These are phyloP conservation scores for Exophiala phaeomuriformis DNA, from an alignment of 2,329 filamentous ascomycete genomes.

Conservation along the genomic window DNA sequence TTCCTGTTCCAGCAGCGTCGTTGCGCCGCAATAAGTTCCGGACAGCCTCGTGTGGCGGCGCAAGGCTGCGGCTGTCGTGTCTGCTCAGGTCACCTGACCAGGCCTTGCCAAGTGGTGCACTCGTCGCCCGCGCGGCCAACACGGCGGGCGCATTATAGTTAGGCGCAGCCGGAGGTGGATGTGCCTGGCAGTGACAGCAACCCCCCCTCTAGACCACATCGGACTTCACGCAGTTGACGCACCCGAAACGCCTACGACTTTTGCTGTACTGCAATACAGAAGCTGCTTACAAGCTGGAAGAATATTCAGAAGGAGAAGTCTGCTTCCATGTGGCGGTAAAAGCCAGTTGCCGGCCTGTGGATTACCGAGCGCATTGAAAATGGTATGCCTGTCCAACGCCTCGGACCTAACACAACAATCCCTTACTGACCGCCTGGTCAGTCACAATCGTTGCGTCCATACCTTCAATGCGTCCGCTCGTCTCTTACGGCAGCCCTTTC, in stretches of 20 bases:
- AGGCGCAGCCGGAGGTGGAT: background rate
- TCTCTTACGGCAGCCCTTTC: constrained; percentile 90
- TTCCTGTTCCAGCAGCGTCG: background rate
- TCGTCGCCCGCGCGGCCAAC: no score
- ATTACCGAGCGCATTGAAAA: constrained; percentile 17
- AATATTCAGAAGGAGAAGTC: background rate
- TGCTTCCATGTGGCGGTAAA: constrained; percentile 13
- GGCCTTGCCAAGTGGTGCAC: no score
- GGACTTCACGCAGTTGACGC: background rate
- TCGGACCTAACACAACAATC: background rate
- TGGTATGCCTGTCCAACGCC: constrained; percentile 14
- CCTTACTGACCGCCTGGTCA: constrained; percentile 33
- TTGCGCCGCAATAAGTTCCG: background rate
- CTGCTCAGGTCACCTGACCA: no score
- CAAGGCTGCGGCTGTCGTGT: background rate
- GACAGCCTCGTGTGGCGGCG: background rate
- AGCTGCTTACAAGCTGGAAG: no score
- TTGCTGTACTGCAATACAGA: background rate
- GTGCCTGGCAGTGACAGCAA: background rate
- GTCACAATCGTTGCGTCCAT: constrained; percentile 96
- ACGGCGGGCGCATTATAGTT: no score
- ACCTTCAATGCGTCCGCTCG: constrained; percentile 91
- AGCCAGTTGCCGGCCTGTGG: background rate
- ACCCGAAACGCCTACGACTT: background rate
- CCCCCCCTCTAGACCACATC: background rate